phyloP scores from a whole-genome alignment of 1,284 basidiomycete genomes.

The Inonotus obliquus region DNA sequence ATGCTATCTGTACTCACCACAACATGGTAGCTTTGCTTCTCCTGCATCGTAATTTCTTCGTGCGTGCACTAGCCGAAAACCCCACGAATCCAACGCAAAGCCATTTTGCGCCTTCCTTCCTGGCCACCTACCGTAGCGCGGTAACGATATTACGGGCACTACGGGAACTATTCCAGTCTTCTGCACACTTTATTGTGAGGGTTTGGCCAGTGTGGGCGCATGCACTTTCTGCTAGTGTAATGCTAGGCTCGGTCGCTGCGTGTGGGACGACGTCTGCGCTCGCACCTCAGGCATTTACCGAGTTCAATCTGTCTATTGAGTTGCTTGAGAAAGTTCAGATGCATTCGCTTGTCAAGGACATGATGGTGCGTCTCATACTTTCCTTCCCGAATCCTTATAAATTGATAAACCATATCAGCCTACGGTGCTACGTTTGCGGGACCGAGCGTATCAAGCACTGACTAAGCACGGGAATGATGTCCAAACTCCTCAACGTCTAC shows the following conservation, averaged over 20 bases:
- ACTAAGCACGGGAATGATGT: neutral
- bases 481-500: neutral
- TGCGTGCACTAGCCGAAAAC: slow-evolving; percentile 17
- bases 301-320: slow-evolving; percentile 21
- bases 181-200: neutral
- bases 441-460: slow-evolving; percentile 6
- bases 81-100: slow-evolving; percentile 20
- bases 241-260: slow-evolving; percentile 22
- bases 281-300: slow-evolving; percentile 19
- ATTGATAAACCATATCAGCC: neutral
- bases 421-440: slow-evolving; percentile 5
- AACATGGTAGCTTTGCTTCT: slow-evolving; percentile 1
- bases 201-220: slow-evolving; percentile 15
- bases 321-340: slow-evolving; percentile 20
- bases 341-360: slow-evolving; percentile 10
- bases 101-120: slow-evolving; percentile 20
- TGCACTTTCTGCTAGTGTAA: slow-evolving; percentile 11
- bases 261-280: slow-evolving; percentile 14
- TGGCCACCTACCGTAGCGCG: slow-evolving; percentile 20
- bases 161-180: neutral
- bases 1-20: neutral
- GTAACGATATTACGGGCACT: slow-evolving; percentile 5
- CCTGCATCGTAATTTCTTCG: slow-evolving; percentile 21
- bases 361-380: slow-evolving; percentile 1
- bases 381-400: neutral